Conservation (phyloP, 768 basidiomycete species). For the Exidia glandulosa region DNA sequence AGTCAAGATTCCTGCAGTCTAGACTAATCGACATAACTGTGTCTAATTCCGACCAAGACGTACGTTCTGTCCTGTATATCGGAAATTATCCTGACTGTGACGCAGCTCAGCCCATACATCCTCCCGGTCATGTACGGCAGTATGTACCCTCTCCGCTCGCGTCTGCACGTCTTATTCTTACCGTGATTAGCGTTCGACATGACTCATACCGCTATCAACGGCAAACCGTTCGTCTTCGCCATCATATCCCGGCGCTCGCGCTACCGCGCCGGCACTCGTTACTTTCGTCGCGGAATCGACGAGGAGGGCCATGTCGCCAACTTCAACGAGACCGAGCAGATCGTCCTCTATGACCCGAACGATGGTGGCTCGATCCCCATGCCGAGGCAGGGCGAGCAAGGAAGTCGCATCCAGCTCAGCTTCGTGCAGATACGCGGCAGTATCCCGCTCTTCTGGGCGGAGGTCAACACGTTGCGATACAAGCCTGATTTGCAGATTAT, state of each 20-base stretch:
- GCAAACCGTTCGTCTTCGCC: constrained; percentile 67
- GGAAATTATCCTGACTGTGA: constrained; percentile 8
- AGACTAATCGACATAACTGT: constrained; percentile 48
- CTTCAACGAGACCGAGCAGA: constrained; percentile 96
- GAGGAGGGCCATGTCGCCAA: constrained; percentile 84
- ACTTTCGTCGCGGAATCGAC: constrained; percentile 92
- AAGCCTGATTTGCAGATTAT: constrained; percentile 95
- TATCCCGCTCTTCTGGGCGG: constrained; percentile 92
- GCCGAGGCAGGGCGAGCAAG: not conserved
- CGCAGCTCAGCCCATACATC: constrained; percentile 76
- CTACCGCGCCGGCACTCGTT: constrained; percentile 90
- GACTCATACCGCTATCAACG: constrained; percentile 62
- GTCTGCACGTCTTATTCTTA: not conserved
- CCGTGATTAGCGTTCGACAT: constrained; percentile 67
- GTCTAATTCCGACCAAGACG: constrained; percentile 49
- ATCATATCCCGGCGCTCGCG: constrained; percentile 92
- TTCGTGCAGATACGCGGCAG: constrained; percentile 93
- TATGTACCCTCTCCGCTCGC: constrained; percentile 42
- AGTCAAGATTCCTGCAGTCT: constrained; percentile 39
- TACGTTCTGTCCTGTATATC: constrained; percentile 25
- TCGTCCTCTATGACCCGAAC: constrained; percentile 59
- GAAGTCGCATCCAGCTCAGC: constrained; percentile 41
- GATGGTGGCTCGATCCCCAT: not conserved
- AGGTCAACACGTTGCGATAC: constrained; percentile 89
- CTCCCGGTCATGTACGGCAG: constrained; percentile 92